Conservation (phyloP, 306 rosid genomes). For the Fragaria ananassa region DNA sequence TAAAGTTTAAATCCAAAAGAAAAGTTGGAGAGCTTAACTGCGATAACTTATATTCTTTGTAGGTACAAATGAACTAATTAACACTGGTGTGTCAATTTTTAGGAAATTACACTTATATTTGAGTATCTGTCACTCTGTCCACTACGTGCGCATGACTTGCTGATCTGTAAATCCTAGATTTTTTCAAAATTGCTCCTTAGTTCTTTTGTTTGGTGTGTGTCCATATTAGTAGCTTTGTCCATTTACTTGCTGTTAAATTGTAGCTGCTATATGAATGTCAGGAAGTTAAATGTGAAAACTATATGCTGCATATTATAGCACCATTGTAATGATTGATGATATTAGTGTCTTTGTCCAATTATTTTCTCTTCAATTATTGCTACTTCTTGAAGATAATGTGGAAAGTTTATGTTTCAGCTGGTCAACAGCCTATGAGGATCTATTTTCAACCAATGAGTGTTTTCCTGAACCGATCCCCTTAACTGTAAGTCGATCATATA, state of each 20-base stretch:
- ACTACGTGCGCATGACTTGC: not conserved
- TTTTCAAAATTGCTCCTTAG: not conserved
- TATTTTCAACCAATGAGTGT: conserved; percentile 65
- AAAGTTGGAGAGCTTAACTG: not conserved
- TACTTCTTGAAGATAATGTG: conserved; percentile 18
- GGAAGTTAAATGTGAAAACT: not conserved
- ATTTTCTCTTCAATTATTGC: not conserved
- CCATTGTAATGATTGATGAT: not conserved
- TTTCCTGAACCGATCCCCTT: conserved; percentile 82
- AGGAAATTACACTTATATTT: not conserved
- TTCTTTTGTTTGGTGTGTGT: not conserved
- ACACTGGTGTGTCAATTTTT: not conserved
- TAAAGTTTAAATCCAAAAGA: not conserved
- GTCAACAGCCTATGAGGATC: conserved; percentile 88
- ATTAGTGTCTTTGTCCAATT: conserved; percentile 9
- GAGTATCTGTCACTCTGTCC: not conserved
- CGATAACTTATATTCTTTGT: not conserved
- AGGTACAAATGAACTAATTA: not conserved
- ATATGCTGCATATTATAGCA: conserved; percentile 35
- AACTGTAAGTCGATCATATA: conserved; percentile 49
- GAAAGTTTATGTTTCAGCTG: conserved; percentile 60
- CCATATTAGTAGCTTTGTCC: not conserved
- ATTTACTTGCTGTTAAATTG: not conserved
- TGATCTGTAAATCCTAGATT: not conserved
- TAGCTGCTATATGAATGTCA: not conserved